phyloP scores from a whole-genome alignment of 78 protist genomes.

The Dictyostelium brefeldianum region DNA sequence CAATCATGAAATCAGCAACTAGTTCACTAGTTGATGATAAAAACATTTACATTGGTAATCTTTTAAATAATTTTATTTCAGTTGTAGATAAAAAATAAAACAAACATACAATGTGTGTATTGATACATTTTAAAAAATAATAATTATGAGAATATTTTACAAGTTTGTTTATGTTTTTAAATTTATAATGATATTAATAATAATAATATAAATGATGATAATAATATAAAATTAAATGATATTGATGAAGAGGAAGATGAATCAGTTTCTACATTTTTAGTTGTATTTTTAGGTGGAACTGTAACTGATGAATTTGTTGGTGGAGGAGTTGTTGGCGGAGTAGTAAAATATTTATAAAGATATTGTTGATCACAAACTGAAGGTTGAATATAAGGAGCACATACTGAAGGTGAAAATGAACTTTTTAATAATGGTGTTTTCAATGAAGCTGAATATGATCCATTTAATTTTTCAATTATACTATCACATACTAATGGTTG shows the following conservation, averaged over 20 bases:
- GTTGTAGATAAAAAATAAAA: background rate
- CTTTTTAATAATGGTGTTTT: background rate
- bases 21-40: background rate
- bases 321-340: background rate
- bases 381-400: background rate
- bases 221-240: no score
- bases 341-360: conserved; percentile 2
- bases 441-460: background rate
- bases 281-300: background rate
- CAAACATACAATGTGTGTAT: background rate
- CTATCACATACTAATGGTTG: background rate
- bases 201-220: no score
- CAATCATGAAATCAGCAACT: background rate
- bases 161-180: no score
- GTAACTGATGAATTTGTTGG: background rate
- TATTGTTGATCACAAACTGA: conserved; percentile 22
- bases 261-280: background rate
- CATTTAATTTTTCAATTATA: background rate
- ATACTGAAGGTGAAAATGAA: background rate
- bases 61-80: background rate
- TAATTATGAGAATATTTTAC: no score
- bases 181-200: no score
- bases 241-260: no score
- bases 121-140: background rate
- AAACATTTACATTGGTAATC: conserved; percentile 21